Evolutionary conservation across 1,139 yeast genomes (phyloP), one percentile per base, ranked within the genome.

Genomic region (Zygosaccharomyces sapae): DNA sequence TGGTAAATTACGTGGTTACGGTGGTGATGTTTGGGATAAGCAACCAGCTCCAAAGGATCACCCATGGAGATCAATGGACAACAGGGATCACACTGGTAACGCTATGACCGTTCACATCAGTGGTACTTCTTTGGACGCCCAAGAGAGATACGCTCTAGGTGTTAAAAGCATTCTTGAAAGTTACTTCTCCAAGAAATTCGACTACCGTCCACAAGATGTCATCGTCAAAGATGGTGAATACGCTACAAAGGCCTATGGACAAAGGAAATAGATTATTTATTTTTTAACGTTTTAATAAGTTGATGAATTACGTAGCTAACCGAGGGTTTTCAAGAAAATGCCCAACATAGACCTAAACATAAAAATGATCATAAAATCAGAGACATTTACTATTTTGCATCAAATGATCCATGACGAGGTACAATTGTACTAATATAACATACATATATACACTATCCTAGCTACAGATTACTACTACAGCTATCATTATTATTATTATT

Each of bases 1-100:
- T 35, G 94, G 94, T 27, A 27, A 27, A 12, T 27, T 27, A 27
- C 12, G 12, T 7, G 31, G 31, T 9, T 27, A 27, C n/a, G 31
- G 31, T 27, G 31, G 31, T 27, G 31, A 27, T 27, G 31, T 27
- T 12, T 27, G 31, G 31, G 12, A 27, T 9, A 10, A 27, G 31
- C 31, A 27, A 9, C 31, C 31, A 27, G 31, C 31, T 10, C 12
- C 31, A 27, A 27, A 7, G 4, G 31, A 27, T 27, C 31, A 27
- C 12, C 31, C 31, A 27, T 27, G 31, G 31, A 27, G 31, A 27
- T 9, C 31, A 27, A 27, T 27, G 31, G n/a, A 27, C n/a, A 27
- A 27, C 13, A 27, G 12, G 5, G 31, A 6, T 9, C 31, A 27
- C 9, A 4, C 5, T 7, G 31, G 31, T 27, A 27, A 27, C n/a